Evolutionary conservation across 768 basidiomycete genomes (phyloP).

Genomic region (Lanmaoa rubissima): DNA sequence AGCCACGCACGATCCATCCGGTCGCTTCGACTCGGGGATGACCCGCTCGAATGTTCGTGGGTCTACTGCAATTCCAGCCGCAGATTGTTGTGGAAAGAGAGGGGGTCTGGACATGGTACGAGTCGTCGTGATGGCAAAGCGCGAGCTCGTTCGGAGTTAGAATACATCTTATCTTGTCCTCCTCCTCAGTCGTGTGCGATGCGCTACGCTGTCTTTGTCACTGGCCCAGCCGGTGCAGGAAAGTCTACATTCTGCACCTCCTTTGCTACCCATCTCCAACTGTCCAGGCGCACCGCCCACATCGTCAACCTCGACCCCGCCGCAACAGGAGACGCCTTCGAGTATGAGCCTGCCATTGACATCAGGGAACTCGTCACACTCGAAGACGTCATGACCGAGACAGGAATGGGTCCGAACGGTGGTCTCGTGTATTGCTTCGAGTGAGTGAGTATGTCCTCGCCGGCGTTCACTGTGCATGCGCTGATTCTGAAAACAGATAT

Average conservation of each 20-base stretch:
- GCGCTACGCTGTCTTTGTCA: constrained; percentile 87
- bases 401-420: constrained; percentile 95
- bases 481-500: constrained; percentile 57
- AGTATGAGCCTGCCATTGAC: constrained; percentile 90
- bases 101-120: constrained; percentile 70
- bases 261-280: constrained; percentile 84
- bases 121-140: constrained; percentile 7
- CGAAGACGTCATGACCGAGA: constrained; percentile 94
- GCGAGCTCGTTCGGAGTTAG: constrained; percentile 27
- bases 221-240: constrained; percentile 97
- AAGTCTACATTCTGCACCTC: constrained; percentile 93
- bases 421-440: constrained; percentile 98
- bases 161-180: constrained; percentile 20
- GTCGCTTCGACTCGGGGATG: constrained; percentile 77
- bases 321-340: constrained; percentile 80
- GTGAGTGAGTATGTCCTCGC: constrained; percentile 65
- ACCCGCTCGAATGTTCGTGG: constrained; percentile 85
- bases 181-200: constrained; percentile 36
- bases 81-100: constrained; percentile 65
- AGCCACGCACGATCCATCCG: constrained; percentile 75
- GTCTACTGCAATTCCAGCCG: constrained; percentile 80
- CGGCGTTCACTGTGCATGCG: background rate
- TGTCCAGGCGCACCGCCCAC: constrained; percentile 81
- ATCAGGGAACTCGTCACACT: constrained; percentile 90
- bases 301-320: constrained; percentile 98